These are phyloP conservation scores for Cylindrodendrum hubeiense DNA, from an alignment of 2,329 filamentous ascomycete species.

Conservation along the genomic window DNA sequence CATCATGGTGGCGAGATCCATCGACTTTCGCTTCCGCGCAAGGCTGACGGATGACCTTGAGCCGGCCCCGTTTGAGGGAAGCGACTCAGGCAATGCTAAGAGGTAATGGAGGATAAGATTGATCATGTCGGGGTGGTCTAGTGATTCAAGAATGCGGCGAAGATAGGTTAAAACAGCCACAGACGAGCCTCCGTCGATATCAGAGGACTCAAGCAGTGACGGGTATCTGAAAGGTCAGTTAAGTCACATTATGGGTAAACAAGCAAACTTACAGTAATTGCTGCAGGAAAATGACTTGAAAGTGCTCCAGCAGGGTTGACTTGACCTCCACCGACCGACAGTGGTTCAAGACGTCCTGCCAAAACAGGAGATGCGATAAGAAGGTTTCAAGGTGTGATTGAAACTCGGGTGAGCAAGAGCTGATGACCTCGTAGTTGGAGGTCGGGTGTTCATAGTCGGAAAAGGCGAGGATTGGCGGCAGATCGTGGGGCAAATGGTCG, in stretches of 20 bases:
- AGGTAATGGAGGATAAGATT: constrained; percentile 95
- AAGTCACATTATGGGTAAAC: not conserved
- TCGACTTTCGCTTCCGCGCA: constrained; percentile 85
- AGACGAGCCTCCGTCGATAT: constrained; percentile 95
- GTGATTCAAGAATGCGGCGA: constrained; percentile 87
- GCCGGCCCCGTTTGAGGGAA: constrained; percentile 51
- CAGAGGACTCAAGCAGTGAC: constrained; percentile 94
- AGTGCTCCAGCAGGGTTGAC: constrained; percentile 93
- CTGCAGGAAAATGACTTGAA: constrained; percentile 95
- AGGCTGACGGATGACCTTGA: constrained; percentile 70
- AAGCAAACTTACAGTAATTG: constrained; percentile 79
- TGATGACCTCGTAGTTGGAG: constrained; percentile 78
- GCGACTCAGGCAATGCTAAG: constrained; percentile 78
- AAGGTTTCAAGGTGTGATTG: constrained; percentile 93
- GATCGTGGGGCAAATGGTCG: constrained; percentile 77
- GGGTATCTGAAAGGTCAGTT: constrained; percentile 75
- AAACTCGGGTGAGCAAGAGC: constrained; percentile 80
- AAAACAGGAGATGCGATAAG: constrained; percentile 93
- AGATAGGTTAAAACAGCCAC: constrained; percentile 96
- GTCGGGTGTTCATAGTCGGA: constrained; percentile 87
- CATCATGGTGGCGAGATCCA: constrained; percentile 86
- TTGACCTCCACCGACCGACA: constrained; percentile 93
- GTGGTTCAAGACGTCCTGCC: constrained; percentile 98
- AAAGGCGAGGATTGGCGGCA: constrained; percentile 87
- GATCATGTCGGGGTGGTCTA: constrained; percentile 94